Evolutionary conservation across 2,329 filamentous ascomycete species (phyloP).

Genomic region (Penicillium decumbens): DNA sequence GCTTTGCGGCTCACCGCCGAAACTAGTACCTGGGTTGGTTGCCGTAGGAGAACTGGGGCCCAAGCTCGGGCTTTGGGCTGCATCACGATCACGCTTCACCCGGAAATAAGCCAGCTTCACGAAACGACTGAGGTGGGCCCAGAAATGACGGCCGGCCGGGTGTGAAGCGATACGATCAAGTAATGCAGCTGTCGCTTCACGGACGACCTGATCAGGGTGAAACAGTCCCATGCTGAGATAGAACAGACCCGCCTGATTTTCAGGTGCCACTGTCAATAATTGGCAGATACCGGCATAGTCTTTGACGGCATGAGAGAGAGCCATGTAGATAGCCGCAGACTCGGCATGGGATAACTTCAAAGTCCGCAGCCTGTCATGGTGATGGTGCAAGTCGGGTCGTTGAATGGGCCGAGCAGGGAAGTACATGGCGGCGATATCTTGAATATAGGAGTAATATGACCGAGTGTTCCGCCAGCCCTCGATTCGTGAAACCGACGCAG

Average conservation of each 20-base stretch:
- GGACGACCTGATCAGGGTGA: constrained; percentile 77
- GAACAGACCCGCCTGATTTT: constrained; percentile 82
- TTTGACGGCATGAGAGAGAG: constrained; percentile 68
- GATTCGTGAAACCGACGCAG: constrained; percentile 85
- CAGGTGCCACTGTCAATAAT: constrained; percentile 73
- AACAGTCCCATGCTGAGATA: constrained; percentile 88
- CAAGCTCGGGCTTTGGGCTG: constrained; percentile 24
- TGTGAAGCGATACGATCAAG: constrained; percentile 79
- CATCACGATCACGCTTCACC: constrained; percentile 61
- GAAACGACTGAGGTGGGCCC: constrained; percentile 78
- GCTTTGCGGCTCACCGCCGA: constrained; percentile 32
- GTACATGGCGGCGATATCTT: constrained; percentile 52
- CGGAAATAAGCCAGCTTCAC: constrained; percentile 80
- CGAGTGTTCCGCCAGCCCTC: constrained; percentile 96
- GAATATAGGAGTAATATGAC: constrained; percentile 92
- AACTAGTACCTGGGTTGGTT: constrained; percentile 18
- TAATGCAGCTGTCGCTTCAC: constrained; percentile 70
- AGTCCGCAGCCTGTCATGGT: constrained; percentile 83
- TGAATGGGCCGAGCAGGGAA: constrained; percentile 39
- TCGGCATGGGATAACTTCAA: constrained; percentile 72
- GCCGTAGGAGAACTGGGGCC: constrained; percentile 14
- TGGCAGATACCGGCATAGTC: constrained; percentile 83
- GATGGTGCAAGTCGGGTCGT: constrained; percentile 70
- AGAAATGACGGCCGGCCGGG: constrained; percentile 90
- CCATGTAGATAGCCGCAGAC: constrained; percentile 78